Base-by-base conservation (phyloP, 768 basidiomycete species). In the Trametes gibbosa region DNA sequence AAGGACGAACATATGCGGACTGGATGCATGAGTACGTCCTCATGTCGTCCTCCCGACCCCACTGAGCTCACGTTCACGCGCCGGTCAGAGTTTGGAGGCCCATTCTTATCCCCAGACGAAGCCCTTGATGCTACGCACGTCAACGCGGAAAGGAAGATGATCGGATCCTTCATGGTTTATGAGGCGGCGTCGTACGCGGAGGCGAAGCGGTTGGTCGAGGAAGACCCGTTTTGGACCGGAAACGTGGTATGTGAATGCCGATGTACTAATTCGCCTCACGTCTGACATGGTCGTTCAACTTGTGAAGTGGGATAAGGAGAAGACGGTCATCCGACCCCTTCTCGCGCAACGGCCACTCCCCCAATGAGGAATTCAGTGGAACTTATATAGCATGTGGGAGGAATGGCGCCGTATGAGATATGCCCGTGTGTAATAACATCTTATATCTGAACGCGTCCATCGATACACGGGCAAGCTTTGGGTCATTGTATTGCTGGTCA, bases 151-250 rank as follows among this genome's bases (percentile, higher is more conserved):
- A 81, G 77, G 68, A 84, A 82, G 66, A 77, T 87, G 71, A 71
- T 83, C 37, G 85, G 84, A n/a, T 87, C 83, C 0, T 70, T 76
- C 58, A 72, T 86, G 45, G 73, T 87, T 25, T 78, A 74, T 49
- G 77, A 85, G 64, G 81, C 81, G 1, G 77, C 77, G 50, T 77
- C 71, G 21, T 71, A 85, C 48, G 84, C 82, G 29, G 77, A 70
- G 12, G 72, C 73, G 52, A 69, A 67, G 46, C 71, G 78, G 69
- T 52, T 68, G 42, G 63, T 76, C 17, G 73, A 81, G 62, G 61
- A 61, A 41, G 79, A 81, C 58, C 16, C 74, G 0, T 81, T 80
- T 56, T 80, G 73, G 70, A 70, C 65, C 2, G 64, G 64, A 56
- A 71, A 70, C 27, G 77, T 81, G 37, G 80, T 81, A 4, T 10